Conservation (phyloP, 169 alveolate species). For the Cryptosporidium ryanae region DNA sequence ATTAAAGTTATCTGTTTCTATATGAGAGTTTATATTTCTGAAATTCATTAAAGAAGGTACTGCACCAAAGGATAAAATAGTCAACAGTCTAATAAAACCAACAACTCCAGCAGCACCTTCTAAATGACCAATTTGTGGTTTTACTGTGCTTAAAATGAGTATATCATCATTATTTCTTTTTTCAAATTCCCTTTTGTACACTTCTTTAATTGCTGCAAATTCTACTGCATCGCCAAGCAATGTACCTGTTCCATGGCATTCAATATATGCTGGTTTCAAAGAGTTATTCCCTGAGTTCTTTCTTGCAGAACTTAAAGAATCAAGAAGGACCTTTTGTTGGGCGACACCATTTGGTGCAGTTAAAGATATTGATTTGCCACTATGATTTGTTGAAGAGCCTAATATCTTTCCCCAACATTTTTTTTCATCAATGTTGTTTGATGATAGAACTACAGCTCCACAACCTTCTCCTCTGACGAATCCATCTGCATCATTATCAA, state of each 20-base stretch:
- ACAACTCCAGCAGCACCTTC: slow-evolving; percentile 80
- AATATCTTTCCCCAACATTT: slow-evolving; percentile 58
- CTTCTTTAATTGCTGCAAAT: slow-evolving; percentile 79
- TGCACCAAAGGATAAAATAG: slow-evolving; percentile 28
- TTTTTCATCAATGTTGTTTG: neutral
- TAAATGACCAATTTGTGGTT: slow-evolving; percentile 77
- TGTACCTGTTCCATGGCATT: slow-evolving; percentile 84
- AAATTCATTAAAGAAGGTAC: slow-evolving; percentile 76
- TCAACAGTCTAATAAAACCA: slow-evolving; percentile 71
- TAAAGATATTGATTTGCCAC: slow-evolving; percentile 80
- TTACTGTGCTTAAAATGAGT: slow-evolving; percentile 77
- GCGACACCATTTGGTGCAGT: slow-evolving; percentile 84
- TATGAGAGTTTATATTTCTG: slow-evolving; percentile 75
- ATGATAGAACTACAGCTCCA: slow-evolving; percentile 77
- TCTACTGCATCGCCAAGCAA: slow-evolving; percentile 82
- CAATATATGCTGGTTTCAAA: slow-evolving; percentile 73
- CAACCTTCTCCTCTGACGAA: slow-evolving; percentile 82
- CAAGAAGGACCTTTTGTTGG: slow-evolving; percentile 78
- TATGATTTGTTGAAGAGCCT: slow-evolving; percentile 80
- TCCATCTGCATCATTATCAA: slow-evolving; percentile 81
- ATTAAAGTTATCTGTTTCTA: slow-evolving; percentile 32
- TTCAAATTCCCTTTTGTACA: slow-evolving; percentile 45
- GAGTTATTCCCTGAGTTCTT: neutral
- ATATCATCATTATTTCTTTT: slow-evolving; percentile 9
- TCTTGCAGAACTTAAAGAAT: slow-evolving; percentile 70